phyloP scores from a whole-genome alignment of 345 rosid species.

The Brassica incana region DNA sequence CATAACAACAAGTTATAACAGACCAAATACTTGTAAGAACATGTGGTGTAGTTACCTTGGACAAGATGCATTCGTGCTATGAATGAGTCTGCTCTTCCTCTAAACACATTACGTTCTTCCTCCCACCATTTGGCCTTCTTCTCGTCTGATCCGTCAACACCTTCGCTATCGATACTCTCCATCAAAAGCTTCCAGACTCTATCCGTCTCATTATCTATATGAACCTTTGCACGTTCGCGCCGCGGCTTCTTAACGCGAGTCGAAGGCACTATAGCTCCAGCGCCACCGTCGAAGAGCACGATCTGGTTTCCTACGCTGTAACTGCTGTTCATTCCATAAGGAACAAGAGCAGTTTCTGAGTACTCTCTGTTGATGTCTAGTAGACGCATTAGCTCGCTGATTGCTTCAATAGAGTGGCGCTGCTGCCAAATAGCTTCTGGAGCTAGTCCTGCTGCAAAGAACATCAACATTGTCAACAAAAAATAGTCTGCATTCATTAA shows the following conservation, averaged over 20 bases:
- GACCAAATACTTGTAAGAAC: not conserved
- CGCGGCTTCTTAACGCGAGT: conserved; percentile 45
- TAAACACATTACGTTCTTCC: conserved; percentile 74
- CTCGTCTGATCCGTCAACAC: conserved; percentile 70
- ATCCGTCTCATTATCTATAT: conserved; percentile 79
- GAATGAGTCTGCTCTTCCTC: conserved; percentile 81
- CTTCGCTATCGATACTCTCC: conserved; percentile 66
- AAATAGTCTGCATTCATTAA: not conserved
- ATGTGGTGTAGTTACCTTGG: conserved; percentile 58
- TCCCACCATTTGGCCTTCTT: conserved; percentile 76
- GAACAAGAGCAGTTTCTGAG: conserved; percentile 55
- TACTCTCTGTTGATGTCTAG: conserved; percentile 56
- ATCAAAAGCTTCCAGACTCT: conserved; percentile 83
- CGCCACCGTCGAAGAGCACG: conserved; percentile 49
- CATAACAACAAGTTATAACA: conserved; percentile 23
- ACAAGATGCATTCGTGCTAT: conserved; percentile 97
- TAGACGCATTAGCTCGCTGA: conserved; percentile 44
- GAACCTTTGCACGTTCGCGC: conserved; percentile 72
- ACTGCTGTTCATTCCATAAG: conserved; percentile 38
- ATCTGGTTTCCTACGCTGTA: conserved; percentile 49
- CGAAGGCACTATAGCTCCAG: conserved; percentile 60
- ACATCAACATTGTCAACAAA: conserved; percentile 6
- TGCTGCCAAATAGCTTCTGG: conserved; percentile 46
- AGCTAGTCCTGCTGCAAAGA: conserved; percentile 47
- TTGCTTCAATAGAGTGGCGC: conserved; percentile 44